phyloP scores from a whole-genome alignment of 2,329 filamentous ascomycete genomes.

The Curvularia lunata region DNA sequence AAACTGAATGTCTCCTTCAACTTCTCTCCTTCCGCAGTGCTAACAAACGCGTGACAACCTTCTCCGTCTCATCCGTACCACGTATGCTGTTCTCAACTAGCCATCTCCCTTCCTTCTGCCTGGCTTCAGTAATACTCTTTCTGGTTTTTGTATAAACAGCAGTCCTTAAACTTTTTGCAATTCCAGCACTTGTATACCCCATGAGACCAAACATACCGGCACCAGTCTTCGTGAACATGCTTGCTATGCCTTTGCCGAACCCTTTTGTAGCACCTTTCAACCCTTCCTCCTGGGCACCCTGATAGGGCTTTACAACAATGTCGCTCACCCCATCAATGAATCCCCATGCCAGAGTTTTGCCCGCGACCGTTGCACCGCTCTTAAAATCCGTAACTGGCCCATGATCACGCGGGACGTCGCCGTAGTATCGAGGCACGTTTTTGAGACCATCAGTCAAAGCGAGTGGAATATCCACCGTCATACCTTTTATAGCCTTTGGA shows the following conservation, averaged over 20 bases:
- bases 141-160: not conserved
- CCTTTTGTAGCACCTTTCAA: conserved; percentile 61
- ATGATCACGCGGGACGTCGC: conserved; percentile 74
- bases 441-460: conserved; percentile 74
- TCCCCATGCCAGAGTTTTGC: conserved; percentile 74
- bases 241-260: conserved; percentile 40
- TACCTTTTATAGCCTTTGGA: conserved; percentile 30
- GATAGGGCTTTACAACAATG: conserved; percentile 74
- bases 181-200: conserved; percentile 19
- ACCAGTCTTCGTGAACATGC: conserved; percentile 19
- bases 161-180: not conserved
- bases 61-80: not conserved
- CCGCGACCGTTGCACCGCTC: conserved; percentile 74
- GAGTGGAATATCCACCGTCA: conserved; percentile 62
- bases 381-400: conserved; percentile 76
- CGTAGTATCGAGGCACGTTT: conserved; percentile 80
- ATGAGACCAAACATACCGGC: conserved; percentile 25
- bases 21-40: too few relatives aligned
- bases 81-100: not conserved
- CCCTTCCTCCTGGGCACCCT: conserved; percentile 68
- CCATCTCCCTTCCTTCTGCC: not conserved
- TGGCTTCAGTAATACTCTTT: not conserved
- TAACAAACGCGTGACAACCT: not conserved
- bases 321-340: conserved; percentile 79
- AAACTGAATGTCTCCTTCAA: too few relatives aligned